Evolutionary conservation across 2,329 filamentous ascomycete genomes (phyloP), one percentile per base, ranked within the genome.

Genomic region (Fusarium dlaminii): DNA sequence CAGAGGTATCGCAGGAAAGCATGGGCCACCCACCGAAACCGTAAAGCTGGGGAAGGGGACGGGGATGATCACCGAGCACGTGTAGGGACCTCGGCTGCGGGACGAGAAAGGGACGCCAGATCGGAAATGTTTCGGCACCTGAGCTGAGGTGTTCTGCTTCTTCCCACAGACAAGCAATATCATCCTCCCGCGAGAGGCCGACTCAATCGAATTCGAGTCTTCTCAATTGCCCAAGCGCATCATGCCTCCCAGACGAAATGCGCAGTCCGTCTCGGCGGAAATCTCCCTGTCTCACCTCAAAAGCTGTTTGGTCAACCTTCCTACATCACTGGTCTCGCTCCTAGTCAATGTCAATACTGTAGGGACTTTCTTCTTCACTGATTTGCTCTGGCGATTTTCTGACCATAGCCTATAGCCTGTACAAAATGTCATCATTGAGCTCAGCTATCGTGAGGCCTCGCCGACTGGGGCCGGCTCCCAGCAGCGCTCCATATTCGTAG

Each of bases 381-480:
- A 18, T 29, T 18, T 29, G 2, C 39, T 52, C 45, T 13, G 48
- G 36, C 15, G 46, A n/a, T 37, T 27, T 64, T 34, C 70, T 78
- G 24, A 77, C 42, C 14, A 14, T 18, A 42, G 43, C 39, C 42
- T 48, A 18, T 78, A 97, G 94, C 89, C 95, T 68, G 94, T 93
- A 39, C 96, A 99, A 84, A 98, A 98, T 93, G 94, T 98, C 77
- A 90, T 98, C 71, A 92, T 99, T 81, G 96, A 99, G 84, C 89
- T 99, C 73, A 93, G 88, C 81, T 97, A 93, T 84, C 79, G 88
- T 70, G 83, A 89, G 46, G 81, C 87, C 45, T 85, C 88, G 29
- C 81, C 89, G 45, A 79, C 85, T 32, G 85, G 86, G 77, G 79
- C 85, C 43, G 81, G 86, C 58, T 80, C 85, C 12, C 83, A 85